phyloP scores from a whole-genome alignment of 768 basidiomycete genomes.

The Crassisporium funariophilum region DNA sequence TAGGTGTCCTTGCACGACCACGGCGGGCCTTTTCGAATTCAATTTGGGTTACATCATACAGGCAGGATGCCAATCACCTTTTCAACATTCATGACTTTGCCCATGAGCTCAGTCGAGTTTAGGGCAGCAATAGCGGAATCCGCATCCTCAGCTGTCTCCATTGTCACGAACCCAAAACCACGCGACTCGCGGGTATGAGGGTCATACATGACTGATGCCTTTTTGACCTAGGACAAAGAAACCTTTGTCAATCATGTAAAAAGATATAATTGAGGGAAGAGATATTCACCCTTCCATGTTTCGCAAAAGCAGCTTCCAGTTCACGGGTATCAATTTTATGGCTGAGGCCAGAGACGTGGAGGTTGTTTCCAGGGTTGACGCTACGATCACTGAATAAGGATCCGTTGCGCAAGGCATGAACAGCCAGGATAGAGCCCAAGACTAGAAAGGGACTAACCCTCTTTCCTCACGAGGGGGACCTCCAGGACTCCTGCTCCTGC shows the following conservation, averaged over 20 bases:
- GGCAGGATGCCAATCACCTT: conserved; percentile 50
- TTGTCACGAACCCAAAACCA: conserved; percentile 82
- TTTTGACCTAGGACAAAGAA: conserved; percentile 55
- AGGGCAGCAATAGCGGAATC: conserved; percentile 87
- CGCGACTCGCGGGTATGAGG: conserved; percentile 69
- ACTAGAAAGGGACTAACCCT: conserved; percentile 45
- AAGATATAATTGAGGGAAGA: conserved; percentile 4
- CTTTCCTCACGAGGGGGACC: conserved; percentile 47
- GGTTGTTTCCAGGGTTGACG: conserved; percentile 69
- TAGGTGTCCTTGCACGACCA: conserved; percentile 88
- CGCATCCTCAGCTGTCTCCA: conserved; percentile 78
- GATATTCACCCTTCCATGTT: conserved; percentile 59
- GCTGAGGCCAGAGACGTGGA: conserved; percentile 61
- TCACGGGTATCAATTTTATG: conserved; percentile 74
- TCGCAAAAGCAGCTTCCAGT: conserved; percentile 86
- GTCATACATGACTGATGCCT: conserved; percentile 73
- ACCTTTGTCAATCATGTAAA: neutral
- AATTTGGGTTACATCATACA: conserved; percentile 1
- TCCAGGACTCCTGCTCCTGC: conserved; percentile 79
- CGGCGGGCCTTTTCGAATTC: conserved; percentile 71
- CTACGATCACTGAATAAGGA: conserved; percentile 35
- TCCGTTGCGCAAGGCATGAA: conserved; percentile 17
- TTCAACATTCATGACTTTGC: conserved; percentile 87
- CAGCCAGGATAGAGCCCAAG: conserved; percentile 19
- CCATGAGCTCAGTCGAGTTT: conserved; percentile 83